phyloP scores from a whole-genome alignment of 352 stramenopile genomes.

The Hyaloperonospora arabidopsidis region DNA sequence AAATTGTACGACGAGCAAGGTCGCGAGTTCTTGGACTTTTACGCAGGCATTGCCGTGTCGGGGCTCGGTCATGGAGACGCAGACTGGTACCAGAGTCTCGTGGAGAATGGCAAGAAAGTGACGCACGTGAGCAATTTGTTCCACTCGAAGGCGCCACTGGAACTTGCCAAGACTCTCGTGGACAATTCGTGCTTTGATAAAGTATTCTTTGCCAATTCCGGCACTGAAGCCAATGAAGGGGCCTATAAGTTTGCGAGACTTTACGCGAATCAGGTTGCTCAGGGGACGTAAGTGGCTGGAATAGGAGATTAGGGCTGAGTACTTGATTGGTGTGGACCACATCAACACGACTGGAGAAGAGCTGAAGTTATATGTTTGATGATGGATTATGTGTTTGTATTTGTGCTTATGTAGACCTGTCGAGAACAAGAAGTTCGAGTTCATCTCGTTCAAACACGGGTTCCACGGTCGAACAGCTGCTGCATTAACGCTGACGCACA shows the following conservation, averaged over 20 bases:
- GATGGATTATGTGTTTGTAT: neutral
- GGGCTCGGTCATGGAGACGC: slow-evolving; percentile 86
- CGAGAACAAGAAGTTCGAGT: slow-evolving; percentile 74
- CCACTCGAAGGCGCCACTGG: slow-evolving; percentile 89
- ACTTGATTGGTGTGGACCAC: neutral
- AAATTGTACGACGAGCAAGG: slow-evolving; percentile 87
- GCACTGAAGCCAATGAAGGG: slow-evolving; percentile 87
- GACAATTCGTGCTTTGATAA: slow-evolving; percentile 94
- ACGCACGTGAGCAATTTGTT: slow-evolving; percentile 97
- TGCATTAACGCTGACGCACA: slow-evolving; percentile 78
- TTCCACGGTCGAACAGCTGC: slow-evolving; percentile 81
- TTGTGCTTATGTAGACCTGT: slow-evolving; percentile 27
- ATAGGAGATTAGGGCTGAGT: no score
- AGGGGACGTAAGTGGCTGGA: slow-evolving; percentile 53
- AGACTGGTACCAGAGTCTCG: slow-evolving; percentile 68
- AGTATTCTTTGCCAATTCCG: slow-evolving; percentile 98
- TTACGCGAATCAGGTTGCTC: slow-evolving; percentile 53
- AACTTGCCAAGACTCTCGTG: slow-evolving; percentile 91
- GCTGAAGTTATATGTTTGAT: no score
- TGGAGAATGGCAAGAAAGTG: slow-evolving; percentile 65
- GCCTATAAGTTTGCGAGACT: slow-evolving; percentile 84
- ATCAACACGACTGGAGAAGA: neutral
- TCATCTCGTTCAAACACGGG: slow-evolving; percentile 83
- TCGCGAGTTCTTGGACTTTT: slow-evolving; percentile 89
- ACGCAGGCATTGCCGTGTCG: slow-evolving; percentile 88